Percentiles rank a stretch among this genome's conserved stretches.
These are phyloP conservation scores for Lentinus brumalis DNA, from an alignment of 768 basidiomycete genomes.

Conservation along the genomic window DNA sequence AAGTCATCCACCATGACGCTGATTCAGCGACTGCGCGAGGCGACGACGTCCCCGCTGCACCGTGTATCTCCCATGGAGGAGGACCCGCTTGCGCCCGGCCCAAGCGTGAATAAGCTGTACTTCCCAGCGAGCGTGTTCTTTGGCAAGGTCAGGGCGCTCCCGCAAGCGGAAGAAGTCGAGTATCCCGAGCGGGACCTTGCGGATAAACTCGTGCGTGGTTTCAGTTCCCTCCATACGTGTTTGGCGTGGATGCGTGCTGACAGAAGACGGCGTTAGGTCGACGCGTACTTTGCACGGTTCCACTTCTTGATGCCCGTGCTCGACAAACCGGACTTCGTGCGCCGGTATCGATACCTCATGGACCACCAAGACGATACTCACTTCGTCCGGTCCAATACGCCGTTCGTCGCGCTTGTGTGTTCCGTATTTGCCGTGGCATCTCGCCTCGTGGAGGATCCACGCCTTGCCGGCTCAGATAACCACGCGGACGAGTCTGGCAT, in stretches of 20 bases:
- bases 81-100: slow-evolving; percentile 76
- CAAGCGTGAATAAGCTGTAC: slow-evolving; percentile 82
- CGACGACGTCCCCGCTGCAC: slow-evolving; percentile 72
- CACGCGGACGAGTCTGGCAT: slow-evolving; percentile 73
- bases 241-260: not conserved
- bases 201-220: slow-evolving; percentile 72
- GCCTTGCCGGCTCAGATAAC: slow-evolving; percentile 56
- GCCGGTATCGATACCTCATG: slow-evolving; percentile 74
- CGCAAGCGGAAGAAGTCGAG: slow-evolving; percentile 84
- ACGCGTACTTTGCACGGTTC: slow-evolving; percentile 84
- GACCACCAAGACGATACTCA: slow-evolving; percentile 56
- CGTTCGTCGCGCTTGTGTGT: slow-evolving; percentile 82
- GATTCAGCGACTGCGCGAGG: slow-evolving; percentile 82
- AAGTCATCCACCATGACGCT: slow-evolving; percentile 91
- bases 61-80: slow-evolving; percentile 85
- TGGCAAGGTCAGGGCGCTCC: slow-evolving; percentile 81
- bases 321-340: slow-evolving; percentile 82
- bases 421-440: slow-evolving; percentile 91
- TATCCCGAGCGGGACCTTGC: slow-evolving; percentile 84
- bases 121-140: slow-evolving; percentile 89
- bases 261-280: slow-evolving; percentile 52
- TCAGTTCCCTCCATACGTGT: not conserved
- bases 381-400: slow-evolving; percentile 60
- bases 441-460: slow-evolving; percentile 72
- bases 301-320: slow-evolving; percentile 89